phyloP scores from a whole-genome alignment of 257 asterid genomes.

The Plectranthus barbatus region DNA sequence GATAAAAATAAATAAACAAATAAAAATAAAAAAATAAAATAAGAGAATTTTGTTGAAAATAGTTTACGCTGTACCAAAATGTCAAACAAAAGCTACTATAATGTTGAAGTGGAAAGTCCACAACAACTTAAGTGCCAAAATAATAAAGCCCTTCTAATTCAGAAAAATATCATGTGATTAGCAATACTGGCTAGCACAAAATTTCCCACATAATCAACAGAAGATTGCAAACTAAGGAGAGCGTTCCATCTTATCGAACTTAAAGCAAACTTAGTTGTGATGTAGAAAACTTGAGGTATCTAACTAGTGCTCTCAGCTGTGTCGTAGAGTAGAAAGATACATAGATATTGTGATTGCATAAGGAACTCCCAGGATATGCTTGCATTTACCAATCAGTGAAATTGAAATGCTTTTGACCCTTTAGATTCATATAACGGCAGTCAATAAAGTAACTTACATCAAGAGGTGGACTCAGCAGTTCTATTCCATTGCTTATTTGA shows the following conservation, averaged over 20 bases:
- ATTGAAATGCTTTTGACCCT: neutral
- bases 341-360: neutral
- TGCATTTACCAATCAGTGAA: neutral
- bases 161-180: no score
- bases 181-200: no score
- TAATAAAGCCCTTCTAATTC: no score
- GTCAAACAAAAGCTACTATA: neutral
- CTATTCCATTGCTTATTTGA: slow-evolving; percentile 72
- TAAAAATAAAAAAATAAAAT: no score
- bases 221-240: neutral
- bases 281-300: neutral
- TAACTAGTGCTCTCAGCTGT: neutral
- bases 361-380: neutral
- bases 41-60: slow-evolving; percentile 6
- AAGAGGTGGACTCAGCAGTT: slow-evolving; percentile 71
- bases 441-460: slow-evolving; percentile 50
- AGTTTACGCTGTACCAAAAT: neutral
- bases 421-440: neutral
- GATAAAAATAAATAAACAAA: no score
- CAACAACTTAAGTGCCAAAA: no score
- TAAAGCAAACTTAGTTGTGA: no score
- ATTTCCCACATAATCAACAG: no score
- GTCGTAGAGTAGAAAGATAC: slow-evolving; percentile 1
- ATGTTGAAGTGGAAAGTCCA: neutral
- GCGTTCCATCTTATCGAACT: no score